These are phyloP conservation scores for Citrus hindsii DNA, from an alignment of 345 rosid genomes.

Conservation along the genomic window DNA sequence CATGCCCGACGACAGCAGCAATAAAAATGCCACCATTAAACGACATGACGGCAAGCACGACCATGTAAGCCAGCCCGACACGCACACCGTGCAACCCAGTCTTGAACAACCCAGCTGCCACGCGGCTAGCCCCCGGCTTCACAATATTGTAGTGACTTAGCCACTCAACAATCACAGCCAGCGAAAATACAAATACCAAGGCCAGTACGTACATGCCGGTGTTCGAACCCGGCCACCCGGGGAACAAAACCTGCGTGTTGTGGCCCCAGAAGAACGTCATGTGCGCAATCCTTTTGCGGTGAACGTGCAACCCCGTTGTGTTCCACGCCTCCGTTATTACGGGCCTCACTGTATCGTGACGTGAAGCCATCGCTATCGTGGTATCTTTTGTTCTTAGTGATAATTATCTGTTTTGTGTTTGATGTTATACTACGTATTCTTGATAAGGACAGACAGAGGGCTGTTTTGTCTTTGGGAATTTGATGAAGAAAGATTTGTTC, in stretches of 20 bases:
- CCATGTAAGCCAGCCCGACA: constrained; percentile 60
- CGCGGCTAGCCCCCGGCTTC: constrained; percentile 48
- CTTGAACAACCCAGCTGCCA: constrained; percentile 48
- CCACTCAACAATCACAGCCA: constrained; percentile 62
- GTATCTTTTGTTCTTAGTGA: not conserved
- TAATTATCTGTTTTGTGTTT: too few relatives aligned
- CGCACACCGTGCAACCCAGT: constrained; percentile 53
- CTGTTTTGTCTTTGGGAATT: not conserved
- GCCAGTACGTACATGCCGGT: constrained; percentile 66
- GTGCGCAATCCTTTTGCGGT: constrained; percentile 28
- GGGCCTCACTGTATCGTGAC: not conserved
- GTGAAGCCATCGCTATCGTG: not conserved
- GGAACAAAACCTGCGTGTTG: constrained; percentile 51
- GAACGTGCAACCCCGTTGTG: constrained; percentile 18
- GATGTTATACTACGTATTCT: too few relatives aligned
- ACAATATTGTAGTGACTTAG: constrained; percentile 34
- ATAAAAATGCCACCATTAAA: constrained; percentile 78
- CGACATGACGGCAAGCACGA: constrained; percentile 76
- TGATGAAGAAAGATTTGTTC: not conserved
- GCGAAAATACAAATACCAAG: constrained; percentile 49
- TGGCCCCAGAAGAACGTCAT: constrained; percentile 71
- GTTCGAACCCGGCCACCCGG: constrained; percentile 72
- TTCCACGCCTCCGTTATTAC: constrained; percentile 16
- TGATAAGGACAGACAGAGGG: not conserved
- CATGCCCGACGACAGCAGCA: constrained; percentile 66